Conservation (phyloP, 129 eudicot genomes). For the Artemisia argyi region DNA sequence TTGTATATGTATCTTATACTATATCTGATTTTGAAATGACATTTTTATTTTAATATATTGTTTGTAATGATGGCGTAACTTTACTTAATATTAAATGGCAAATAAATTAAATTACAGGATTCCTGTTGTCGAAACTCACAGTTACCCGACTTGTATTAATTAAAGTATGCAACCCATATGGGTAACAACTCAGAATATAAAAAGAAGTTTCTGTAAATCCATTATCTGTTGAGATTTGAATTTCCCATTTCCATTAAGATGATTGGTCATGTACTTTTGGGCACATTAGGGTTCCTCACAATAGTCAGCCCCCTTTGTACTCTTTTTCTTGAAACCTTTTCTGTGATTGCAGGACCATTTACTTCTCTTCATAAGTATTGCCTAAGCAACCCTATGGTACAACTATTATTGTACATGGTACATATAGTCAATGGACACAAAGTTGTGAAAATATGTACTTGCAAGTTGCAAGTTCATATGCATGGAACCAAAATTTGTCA, state of each 20-base stretch:
- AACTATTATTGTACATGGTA: constrained; percentile 28
- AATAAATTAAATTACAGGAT: too few species aligned
- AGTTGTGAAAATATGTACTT: constrained; percentile 22
- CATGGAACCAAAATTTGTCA: constrained; percentile 29
- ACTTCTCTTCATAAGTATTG: constrained; percentile 28
- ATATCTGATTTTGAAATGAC: too few species aligned
- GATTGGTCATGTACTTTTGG: constrained; percentile 39
- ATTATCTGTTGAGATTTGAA: constrained; percentile 7
- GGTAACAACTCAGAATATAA: too few species aligned
- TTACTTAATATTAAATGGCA: too few species aligned
- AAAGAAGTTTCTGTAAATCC: constrained; percentile 5
- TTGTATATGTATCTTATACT: too few species aligned
- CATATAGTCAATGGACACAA: constrained; percentile 14
- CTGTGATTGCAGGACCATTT: constrained; percentile 25
- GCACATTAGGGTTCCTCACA: constrained; percentile 33
- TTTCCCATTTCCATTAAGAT: constrained; percentile 18
- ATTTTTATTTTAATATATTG: too few species aligned
- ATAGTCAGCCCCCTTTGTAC: constrained; percentile 29
- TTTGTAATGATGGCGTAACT: too few species aligned
- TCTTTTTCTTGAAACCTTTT: constrained; percentile 22
- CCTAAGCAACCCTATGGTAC: constrained; percentile 28
- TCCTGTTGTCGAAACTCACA: too few species aligned
- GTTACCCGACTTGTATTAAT: too few species aligned
- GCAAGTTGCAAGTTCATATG: constrained; percentile 7
- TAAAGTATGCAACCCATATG: too few species aligned